Evolutionary conservation across 1,284 basidiomycete genomes (phyloP), one percentile per base, ranked within the genome.

Genomic region (Irpex sp.): DNA sequence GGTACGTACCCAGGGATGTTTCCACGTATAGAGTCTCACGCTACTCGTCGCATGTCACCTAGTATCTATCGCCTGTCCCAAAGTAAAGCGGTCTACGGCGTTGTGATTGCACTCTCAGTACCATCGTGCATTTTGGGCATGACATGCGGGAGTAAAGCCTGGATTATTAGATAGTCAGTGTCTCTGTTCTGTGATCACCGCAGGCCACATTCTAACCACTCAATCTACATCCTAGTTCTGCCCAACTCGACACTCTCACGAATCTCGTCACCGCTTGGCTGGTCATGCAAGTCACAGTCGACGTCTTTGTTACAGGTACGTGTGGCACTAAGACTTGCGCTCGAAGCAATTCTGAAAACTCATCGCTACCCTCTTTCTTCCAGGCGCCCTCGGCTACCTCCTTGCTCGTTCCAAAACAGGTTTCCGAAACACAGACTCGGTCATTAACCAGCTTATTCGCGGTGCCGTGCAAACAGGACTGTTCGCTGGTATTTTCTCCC

Each of bases 391-490:
- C 58, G 71, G 73, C 8, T 72, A 70, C 47, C 66, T 76, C 1
- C 74, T 84, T 19, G 64, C 64, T 26, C 76, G 74, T 19, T 78
- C 77, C 3, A 73, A 78, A 55, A 82, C 81, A 6, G 82, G 82
- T 9, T 79, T 81, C 69, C 72, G 70, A n/a, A 75, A 69, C 60
- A 82, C 79, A 4, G 81, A 84, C 62, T 78, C 73, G 0, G 73
- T 82, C 26, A 73, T 84, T 64, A 78, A 79, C 62, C 75, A 77
- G 37, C 72, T 83, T 1, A 82, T 82, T 64, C 76, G 81, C 44
- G 79, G 78, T 26, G 79, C 79, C 15, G 71, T 84, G 17, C 82
- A 82, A 64, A 83, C 82, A 0, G 77, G 77, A 48, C 64, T 82
- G 5, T 82, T 84, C 51, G 77, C 75, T 0, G 76, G 73, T 0